Evolutionary conservation across 2,329 filamentous ascomycete genomes (phyloP), one percentile per base, ranked within the genome.

Genomic region (Trichoderma lentiforme): DNA sequence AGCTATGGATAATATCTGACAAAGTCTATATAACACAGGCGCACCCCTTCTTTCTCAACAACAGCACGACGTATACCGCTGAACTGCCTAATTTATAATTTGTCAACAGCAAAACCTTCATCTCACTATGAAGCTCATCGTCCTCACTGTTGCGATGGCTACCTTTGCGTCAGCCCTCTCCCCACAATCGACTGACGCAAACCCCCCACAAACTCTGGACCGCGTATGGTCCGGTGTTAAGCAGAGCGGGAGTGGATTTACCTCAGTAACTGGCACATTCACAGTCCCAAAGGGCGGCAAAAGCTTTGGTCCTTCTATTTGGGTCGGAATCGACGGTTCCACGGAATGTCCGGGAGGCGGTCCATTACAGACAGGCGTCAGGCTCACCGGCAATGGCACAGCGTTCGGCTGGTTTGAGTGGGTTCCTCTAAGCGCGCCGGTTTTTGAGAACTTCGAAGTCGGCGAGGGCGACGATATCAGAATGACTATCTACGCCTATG

Each of bases 261-360:
- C 73, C 73, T 73, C 75, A 18, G 77, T 80, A 12, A 74, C 74
- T 32, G 78, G 78, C 11, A 80, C 78, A 65, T 76, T 80, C 68
- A 78, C 73, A 8, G 77, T 80, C 4, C 78, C 78, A 32, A 62
- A 75, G 14, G 77, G 78, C 26, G 51, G 34, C 24, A 9, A 30
- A 21, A 72, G 71, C 15, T 53, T 74, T 57, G 70, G 76, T 72
- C 71, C 74, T 39, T 75, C 83, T 9, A 82, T 82, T 11, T 85
- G 84, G 84, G 84, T 86, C 12, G 84, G 84, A 15, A 85, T 86
- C 63, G 84, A 86, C 43, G 84, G 84, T n/a, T 81, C 84, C 71
- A 82, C 82, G 0, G 84, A 82, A 76, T 57, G 53, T 18, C 53
- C 53, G 5, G 75, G 73, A 24, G 75, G 72, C 9, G 82, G 82